These are phyloP conservation scores for Petunia secreta DNA, from an alignment of 257 asterid genomes.

Conservation along the genomic window DNA sequence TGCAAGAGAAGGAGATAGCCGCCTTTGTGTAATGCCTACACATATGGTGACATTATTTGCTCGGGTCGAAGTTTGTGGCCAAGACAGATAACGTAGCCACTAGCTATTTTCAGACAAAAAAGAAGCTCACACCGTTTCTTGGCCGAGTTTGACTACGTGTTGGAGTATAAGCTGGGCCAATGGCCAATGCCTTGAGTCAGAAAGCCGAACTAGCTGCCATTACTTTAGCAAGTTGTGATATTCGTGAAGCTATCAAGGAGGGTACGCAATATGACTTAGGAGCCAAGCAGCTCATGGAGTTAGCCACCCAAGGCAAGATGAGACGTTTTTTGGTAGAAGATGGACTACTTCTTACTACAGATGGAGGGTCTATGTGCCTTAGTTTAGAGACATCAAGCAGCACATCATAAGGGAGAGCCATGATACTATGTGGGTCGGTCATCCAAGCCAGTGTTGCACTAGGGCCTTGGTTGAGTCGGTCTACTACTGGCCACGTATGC, in stretches of 20 bases:
- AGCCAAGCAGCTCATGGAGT: background rate
- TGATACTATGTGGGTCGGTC: background rate
- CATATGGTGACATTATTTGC: background rate
- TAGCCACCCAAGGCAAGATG: background rate
- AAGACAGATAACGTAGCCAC: background rate
- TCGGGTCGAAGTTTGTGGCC: background rate
- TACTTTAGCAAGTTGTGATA: accelerated
- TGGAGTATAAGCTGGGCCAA: background rate
- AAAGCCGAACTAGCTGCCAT: background rate
- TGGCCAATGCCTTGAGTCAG: background rate
- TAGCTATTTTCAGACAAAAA: background rate
- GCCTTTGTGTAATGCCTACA: background rate
- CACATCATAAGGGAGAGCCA: background rate
- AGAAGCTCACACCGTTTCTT: constrained; percentile 1
- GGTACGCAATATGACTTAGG: background rate
- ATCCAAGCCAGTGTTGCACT: background rate
- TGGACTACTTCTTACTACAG: background rate
- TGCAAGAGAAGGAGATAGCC: background rate
- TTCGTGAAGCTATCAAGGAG: background rate
- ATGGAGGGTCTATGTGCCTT: background rate
- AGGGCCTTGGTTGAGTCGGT: background rate
- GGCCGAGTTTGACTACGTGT: background rate
- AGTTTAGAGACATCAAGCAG: background rate
- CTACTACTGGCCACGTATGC: background rate
- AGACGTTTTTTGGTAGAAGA: background rate